phyloP scores from a whole-genome alignment of 495 filamentous ascomycete genomes.

The Neurospora cerealis region DNA sequence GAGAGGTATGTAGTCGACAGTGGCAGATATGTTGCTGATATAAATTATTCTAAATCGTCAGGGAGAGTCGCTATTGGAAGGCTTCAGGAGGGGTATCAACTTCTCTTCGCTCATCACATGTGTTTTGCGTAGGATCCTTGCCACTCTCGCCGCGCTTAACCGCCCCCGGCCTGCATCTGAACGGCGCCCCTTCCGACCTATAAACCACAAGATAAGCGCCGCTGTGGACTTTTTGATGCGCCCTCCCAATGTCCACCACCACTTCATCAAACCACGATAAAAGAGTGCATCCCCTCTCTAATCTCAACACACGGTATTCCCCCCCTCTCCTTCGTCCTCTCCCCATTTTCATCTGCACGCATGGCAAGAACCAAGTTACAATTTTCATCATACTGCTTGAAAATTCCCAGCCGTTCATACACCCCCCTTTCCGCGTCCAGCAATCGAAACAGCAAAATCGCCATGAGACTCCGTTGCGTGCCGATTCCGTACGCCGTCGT shows the following conservation, averaged over 20 bases:
- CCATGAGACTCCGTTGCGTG: not conserved
- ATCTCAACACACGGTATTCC: not conserved
- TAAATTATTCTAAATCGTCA: not conserved
- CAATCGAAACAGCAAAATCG: not conserved
- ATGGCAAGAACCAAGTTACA: not conserved
- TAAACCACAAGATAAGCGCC: not conserved
- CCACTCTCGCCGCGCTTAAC: not conserved
- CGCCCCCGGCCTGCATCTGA: not conserved
- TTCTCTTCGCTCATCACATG: too few species aligned
- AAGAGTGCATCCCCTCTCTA: not conserved
- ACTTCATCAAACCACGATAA: not conserved
- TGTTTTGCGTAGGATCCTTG: too few species aligned
- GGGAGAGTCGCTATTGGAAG: not conserved
- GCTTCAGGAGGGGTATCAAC: not conserved
- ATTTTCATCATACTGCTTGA: not conserved
- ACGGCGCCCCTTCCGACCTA: not conserved
- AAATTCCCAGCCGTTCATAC: not conserved
- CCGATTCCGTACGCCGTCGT: not conserved
- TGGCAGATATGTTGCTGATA: not conserved
- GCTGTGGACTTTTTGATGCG: not conserved
- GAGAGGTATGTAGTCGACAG: not conserved
- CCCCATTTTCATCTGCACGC: not conserved
- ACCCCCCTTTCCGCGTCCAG: not conserved
- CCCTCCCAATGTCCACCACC: not conserved
- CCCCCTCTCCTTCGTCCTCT: not conserved